phyloP scores from a whole-genome alignment of 495 filamentous ascomycete genomes.

The Beverwykella pulmonaria region DNA sequence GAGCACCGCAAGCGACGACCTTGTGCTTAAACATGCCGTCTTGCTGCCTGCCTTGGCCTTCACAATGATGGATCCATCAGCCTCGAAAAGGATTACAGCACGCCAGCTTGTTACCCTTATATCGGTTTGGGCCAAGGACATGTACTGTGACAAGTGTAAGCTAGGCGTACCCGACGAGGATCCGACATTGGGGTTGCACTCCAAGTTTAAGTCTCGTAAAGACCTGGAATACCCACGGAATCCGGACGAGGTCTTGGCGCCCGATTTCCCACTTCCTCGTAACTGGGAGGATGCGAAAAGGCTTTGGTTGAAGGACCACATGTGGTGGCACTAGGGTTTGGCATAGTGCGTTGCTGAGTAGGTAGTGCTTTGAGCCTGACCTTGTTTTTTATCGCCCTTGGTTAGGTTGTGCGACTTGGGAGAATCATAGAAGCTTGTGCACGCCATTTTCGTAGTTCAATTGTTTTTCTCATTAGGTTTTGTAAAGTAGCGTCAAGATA shows the following conservation, averaged over 20 bases:
- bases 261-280: neutral
- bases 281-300: slow-evolving; percentile 6
- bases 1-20: neutral
- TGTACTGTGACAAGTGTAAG: slow-evolving; percentile 1
- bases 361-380: no score
- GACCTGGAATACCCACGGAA: slow-evolving; percentile 1
- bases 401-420: no score
- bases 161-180: slow-evolving; percentile 2
- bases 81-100: slow-evolving; percentile 2
- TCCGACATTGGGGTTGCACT: neutral
- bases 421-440: no score
- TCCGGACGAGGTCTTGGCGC: slow-evolving; percentile 3
- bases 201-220: slow-evolving; percentile 3
- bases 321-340: slow-evolving; percentile 7
- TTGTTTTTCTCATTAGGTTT: no score
- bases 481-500: no score
- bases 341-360: no score
- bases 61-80: slow-evolving; percentile 1
- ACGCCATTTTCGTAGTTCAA: no score
- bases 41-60: neutral
- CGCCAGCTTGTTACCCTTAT: slow-evolving; percentile 3
- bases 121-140: neutral
- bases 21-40: neutral
- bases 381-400: no score
- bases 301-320: slow-evolving; percentile 7